Percentiles rank a stretch among this genome's conserved stretches.
phyloP scores from a whole-genome alignment of 768 basidiomycete genomes.

The Naganishia vishniacii region DNA sequence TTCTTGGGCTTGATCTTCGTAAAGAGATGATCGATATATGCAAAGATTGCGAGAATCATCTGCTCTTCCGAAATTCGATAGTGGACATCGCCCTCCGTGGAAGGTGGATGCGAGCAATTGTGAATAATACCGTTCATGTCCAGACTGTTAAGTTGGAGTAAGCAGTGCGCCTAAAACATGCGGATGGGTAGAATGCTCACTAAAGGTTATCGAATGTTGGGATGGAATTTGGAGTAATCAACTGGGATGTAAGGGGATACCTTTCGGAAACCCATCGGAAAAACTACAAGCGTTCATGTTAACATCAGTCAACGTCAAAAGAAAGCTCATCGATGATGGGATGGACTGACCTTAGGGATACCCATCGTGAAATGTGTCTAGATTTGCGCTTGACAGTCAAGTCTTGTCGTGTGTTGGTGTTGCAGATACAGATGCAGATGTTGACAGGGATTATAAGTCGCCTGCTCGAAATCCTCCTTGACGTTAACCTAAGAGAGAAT shows the following conservation, averaged over 20 bases:
- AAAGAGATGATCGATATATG: conserved; percentile 95
- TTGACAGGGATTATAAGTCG: neutral
- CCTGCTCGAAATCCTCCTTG: neutral
- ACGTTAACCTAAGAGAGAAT: neutral
- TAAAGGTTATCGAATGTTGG: conserved; percentile 73
- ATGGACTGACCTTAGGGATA: conserved; percentile 1
- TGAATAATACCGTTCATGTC: conserved; percentile 53
- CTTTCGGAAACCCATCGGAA: conserved; percentile 98
- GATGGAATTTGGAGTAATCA: conserved; percentile 97
- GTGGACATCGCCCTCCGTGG: conserved; percentile 87
- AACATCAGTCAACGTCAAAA: neutral
- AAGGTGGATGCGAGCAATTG: conserved; percentile 74
- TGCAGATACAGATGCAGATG: neutral
- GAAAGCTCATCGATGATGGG: no score
- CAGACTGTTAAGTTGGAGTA: neutral
- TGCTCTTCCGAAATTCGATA: conserved; percentile 93
- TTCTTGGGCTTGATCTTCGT: conserved; percentile 96
- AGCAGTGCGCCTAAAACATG: no score
- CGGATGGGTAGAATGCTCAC: no score
- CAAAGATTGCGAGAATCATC: conserved; percentile 93
- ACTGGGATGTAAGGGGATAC: conserved; percentile 94
- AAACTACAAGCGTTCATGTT: no score
- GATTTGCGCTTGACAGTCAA: neutral
- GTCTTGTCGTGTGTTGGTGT: neutral
- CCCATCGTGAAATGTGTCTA: conserved; percentile 2